Percentiles rank a stretch among this genome's conserved stretches.
phyloP scores from a whole-genome alignment of 148 eudicot species.

The Fagopyrum homotropicum region DNA sequence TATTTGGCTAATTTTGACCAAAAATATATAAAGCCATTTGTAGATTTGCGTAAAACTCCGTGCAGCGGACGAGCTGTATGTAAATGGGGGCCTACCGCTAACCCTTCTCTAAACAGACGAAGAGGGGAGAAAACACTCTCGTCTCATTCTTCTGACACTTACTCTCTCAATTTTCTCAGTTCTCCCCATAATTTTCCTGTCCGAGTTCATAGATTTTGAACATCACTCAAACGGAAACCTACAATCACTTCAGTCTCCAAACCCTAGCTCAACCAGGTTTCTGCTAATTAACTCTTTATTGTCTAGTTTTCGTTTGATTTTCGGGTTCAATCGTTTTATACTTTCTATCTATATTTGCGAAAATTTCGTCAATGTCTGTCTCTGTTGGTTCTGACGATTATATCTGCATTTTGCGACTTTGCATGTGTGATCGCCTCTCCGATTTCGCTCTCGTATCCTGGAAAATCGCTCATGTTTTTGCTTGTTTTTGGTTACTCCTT shows the following conservation, averaged over 20 bases:
- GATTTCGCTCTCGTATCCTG: not conserved
- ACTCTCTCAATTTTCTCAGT: not conserved
- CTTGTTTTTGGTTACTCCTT: not conserved
- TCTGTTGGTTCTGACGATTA: not conserved
- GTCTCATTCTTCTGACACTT: not conserved
- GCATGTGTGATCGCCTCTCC: slow-evolving; percentile 3
- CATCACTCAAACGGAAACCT: not conserved
- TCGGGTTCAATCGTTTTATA: not conserved
- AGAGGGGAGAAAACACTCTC: slow-evolving; percentile 6
- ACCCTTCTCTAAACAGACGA: not conserved
- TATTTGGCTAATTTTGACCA: no score
- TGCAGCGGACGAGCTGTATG: no score
- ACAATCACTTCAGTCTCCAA: not conserved
- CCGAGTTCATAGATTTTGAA: slow-evolving; percentile 2
- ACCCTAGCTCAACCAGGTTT: slow-evolving; percentile 7
- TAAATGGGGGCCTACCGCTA: no score
- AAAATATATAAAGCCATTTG: no score
- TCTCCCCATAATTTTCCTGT: not conserved
- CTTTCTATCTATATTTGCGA: not conserved
- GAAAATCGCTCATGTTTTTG: not conserved
- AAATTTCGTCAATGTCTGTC: not conserved
- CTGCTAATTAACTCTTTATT: not conserved
- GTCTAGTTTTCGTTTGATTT: not conserved
- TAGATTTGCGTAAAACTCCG: no score
- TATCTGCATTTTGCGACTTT: not conserved